Evolutionary conservation across 306 rosid genomes (phyloP).

Genomic region (Urtica urens): DNA sequence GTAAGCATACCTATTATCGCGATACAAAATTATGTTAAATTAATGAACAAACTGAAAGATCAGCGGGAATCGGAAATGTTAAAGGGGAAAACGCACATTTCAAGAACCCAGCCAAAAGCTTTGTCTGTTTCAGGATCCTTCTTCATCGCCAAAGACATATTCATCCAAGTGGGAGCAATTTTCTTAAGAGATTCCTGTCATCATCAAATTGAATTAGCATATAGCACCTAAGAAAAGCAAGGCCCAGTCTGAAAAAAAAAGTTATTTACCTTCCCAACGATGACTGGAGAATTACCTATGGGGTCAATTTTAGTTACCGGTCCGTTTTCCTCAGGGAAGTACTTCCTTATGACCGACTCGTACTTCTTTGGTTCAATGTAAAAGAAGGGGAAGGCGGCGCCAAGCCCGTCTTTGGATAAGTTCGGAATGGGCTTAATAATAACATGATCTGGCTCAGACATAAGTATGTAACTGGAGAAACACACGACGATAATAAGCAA

Average conservation of each 20-base stretch:
- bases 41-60: conserved; percentile 1
- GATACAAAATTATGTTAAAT: conserved; percentile 12
- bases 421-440: conserved; percentile 95
- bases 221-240: background rate
- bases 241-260: background rate
- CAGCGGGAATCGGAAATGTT: conserved; percentile 1
- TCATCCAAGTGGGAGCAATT: conserved; percentile 99
- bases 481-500: background rate
- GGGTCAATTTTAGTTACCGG: conserved; percentile 80
- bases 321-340: conserved; percentile 67
- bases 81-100: conserved; percentile 70
- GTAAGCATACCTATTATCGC: conserved; percentile 72
- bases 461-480: conserved; percentile 69
- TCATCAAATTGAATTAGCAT: conserved; percentile 15
- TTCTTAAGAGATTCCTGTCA: conserved; percentile 74
- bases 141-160: conserved; percentile 93
- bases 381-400: conserved; percentile 96
- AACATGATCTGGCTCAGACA: conserved; percentile 94
- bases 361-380: conserved; percentile 89
- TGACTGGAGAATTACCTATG: conserved; percentile 95
- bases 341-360: conserved; percentile 63
- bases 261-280: conserved; percentile 68
- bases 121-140: conserved; percentile 95
- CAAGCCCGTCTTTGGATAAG: conserved; percentile 68
- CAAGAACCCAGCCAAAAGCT: conserved; percentile 99